These are phyloP conservation scores for Trichoderma pleuroti DNA, from an alignment of 2,329 filamentous ascomycete species.

Conservation along the genomic window DNA sequence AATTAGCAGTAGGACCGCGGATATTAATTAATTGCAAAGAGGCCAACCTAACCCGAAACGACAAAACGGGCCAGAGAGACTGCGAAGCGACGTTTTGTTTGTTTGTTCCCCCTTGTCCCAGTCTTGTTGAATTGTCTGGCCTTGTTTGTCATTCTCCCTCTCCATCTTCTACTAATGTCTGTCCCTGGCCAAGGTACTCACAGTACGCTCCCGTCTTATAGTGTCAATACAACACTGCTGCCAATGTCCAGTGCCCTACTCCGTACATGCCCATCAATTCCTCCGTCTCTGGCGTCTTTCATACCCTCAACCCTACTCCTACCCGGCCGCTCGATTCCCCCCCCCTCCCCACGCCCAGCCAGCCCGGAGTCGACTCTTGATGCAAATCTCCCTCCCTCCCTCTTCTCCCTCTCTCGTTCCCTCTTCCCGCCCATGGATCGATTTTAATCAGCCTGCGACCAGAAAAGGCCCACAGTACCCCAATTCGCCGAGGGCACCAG, in stretches of 20 bases:
- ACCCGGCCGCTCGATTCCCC: not conserved
- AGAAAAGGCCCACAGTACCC: constrained; percentile 1
- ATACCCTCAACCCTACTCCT: not conserved
- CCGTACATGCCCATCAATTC: too few species aligned
- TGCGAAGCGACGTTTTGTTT: not conserved
- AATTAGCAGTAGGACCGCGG: constrained; percentile 8
- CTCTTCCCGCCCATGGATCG: not conserved
- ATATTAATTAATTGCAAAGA: constrained; percentile 11
- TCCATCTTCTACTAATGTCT: too few species aligned
- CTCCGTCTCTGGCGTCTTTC: not conserved
- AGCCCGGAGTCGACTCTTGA: not conserved
- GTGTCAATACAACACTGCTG: not conserved
- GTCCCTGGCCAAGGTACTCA: too few species aligned
- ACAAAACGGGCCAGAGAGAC: not conserved
- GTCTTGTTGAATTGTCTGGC: not conserved
- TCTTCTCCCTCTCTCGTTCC: not conserved
- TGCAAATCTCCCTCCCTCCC: not conserved
- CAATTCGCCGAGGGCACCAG: constrained; percentile 8
- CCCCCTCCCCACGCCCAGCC: not conserved
- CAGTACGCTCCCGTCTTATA: not conserved
- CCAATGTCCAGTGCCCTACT: not conserved
- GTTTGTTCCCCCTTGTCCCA: not conserved
- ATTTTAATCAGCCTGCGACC: not conserved
- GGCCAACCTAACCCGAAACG: constrained; percentile 2
- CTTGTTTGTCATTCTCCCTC: not conserved